Conservation (phyloP, 345 rosid species). For the Diplotaxis tenuifolia region DNA sequence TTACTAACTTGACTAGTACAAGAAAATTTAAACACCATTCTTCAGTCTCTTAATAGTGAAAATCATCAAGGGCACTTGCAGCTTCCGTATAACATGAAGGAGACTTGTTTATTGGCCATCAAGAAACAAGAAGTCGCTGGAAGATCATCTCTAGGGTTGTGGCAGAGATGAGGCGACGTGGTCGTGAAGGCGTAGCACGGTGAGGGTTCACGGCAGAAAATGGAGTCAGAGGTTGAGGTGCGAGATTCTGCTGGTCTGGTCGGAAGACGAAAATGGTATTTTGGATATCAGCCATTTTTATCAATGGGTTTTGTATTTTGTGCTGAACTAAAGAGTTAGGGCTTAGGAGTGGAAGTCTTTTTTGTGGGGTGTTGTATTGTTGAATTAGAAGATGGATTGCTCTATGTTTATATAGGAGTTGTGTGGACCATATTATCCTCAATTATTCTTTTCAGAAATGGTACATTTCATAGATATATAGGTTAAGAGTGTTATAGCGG, state of each 20-base stretch:
- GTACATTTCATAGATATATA: neutral
- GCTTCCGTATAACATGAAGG: conserved; percentile 6
- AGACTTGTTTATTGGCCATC: conserved; percentile 29
- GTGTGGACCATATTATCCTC: conserved; percentile 5
- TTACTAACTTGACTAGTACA: neutral
- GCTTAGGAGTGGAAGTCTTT: neutral
- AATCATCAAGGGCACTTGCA: neutral
- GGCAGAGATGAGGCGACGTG: conserved; percentile 21
- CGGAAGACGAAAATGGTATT: conserved; percentile 5
- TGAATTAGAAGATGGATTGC: conserved; percentile 2
- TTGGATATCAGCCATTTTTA: conserved; percentile 14
- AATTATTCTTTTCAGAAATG: neutral
- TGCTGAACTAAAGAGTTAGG: neutral
- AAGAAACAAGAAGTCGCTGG: conserved; percentile 26
- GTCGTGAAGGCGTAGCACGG: conserved; percentile 18
- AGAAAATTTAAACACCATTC: neutral
- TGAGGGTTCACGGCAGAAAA: conserved; percentile 26
- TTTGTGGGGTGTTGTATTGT: neutral
- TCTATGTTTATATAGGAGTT: conserved; percentile 17
- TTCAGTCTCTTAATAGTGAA: neutral
- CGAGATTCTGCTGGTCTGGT: conserved; percentile 2
- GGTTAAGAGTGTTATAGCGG: neutral
- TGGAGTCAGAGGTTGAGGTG: conserved; percentile 9
- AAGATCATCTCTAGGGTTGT: conserved; percentile 30
- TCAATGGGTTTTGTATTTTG: neutral